Percentiles rank a stretch among this genome's conserved stretches.
Conservation (phyloP, 192 early-diverging fungal genomes). For the Gryganskiella cystojenkinii region DNA sequence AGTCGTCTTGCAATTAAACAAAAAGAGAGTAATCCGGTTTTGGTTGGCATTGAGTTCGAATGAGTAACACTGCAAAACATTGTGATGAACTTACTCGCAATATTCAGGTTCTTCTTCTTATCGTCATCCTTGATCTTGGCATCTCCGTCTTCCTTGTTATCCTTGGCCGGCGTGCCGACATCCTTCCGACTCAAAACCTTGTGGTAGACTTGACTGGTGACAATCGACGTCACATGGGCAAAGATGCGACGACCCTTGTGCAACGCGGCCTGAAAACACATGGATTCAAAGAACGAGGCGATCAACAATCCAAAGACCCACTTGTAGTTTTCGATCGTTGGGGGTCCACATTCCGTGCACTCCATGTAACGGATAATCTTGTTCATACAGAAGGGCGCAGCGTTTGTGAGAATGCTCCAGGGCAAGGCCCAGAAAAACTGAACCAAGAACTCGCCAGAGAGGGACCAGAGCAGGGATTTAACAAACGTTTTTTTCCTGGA, state of each 20-base stretch:
- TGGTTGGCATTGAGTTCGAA: not conserved
- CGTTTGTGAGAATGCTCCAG: conserved; percentile 25
- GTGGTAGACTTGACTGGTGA: conserved; percentile 51
- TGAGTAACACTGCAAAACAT: too few species aligned
- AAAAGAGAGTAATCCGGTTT: conserved; percentile 13
- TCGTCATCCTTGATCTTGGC: conserved; percentile 3
- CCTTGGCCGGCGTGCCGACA: conserved; percentile 38
- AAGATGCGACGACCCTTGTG: conserved; percentile 71
- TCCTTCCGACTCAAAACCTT: conserved; percentile 53
- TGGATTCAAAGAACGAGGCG: conserved; percentile 52
- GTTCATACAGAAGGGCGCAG: conserved; percentile 41
- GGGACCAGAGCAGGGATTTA: conserved; percentile 5
- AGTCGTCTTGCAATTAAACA: conserved; percentile 17
- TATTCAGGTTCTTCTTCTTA: conserved; percentile 30
- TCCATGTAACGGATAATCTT: conserved; percentile 48
- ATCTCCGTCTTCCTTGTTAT: conserved; percentile 35
- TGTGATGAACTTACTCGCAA: conserved; percentile 48
- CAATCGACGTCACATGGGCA: conserved; percentile 62
- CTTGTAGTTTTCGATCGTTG: conserved; percentile 50
- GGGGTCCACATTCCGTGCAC: conserved; percentile 36
- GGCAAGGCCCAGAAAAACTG: conserved; percentile 39
- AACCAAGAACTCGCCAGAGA: conserved; percentile 33
- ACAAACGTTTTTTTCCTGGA: conserved; percentile 16
- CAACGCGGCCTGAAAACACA: conserved; percentile 61
- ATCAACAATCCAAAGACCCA: conserved; percentile 70